These are phyloP conservation scores for Ogataea salicorniae DNA, from an alignment of 805 yeast species.

Conservation along the genomic window DNA sequence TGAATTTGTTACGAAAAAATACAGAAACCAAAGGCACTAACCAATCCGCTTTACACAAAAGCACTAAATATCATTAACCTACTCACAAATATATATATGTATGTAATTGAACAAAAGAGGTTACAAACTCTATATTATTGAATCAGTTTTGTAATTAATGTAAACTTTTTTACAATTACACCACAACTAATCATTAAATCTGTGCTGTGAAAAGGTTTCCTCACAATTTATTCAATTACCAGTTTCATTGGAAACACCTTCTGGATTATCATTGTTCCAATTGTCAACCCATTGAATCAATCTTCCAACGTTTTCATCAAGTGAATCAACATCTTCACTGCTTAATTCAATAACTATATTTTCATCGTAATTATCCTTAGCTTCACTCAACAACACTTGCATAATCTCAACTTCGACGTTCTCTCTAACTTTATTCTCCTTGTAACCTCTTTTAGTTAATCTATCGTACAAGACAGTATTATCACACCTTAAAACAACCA, in stretches of 20 bases:
- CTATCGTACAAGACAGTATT: constrained; percentile 71
- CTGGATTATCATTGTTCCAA: constrained; percentile 67
- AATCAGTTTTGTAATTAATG: too few species aligned
- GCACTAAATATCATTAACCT: background rate
- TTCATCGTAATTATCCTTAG: constrained; percentile 71
- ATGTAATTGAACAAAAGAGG: background rate
- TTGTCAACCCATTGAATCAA: constrained; percentile 66
- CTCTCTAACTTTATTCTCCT: constrained; percentile 78
- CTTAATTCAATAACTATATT: constrained; percentile 77
- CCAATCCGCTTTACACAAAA: background rate
- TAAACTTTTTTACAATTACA: too few species aligned
- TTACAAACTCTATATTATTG: background rate
- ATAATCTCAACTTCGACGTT: constrained; percentile 95
- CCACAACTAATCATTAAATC: background rate
- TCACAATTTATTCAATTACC: background rate
- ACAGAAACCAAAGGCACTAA: background rate
- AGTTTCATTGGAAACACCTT: constrained; percentile 50
- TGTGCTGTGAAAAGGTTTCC: background rate
- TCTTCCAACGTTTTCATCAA: constrained; percentile 79
- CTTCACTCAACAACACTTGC: constrained; percentile 87
- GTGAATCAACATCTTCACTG: constrained; percentile 67
- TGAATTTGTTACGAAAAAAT: background rate
- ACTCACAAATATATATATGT: background rate
- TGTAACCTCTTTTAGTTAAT: constrained; percentile 68
- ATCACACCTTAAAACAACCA: constrained; percentile 79